Conservation (phyloP, 225 moss, liverwort and hornwort species). For the Antitrichia curtipendula region DNA sequence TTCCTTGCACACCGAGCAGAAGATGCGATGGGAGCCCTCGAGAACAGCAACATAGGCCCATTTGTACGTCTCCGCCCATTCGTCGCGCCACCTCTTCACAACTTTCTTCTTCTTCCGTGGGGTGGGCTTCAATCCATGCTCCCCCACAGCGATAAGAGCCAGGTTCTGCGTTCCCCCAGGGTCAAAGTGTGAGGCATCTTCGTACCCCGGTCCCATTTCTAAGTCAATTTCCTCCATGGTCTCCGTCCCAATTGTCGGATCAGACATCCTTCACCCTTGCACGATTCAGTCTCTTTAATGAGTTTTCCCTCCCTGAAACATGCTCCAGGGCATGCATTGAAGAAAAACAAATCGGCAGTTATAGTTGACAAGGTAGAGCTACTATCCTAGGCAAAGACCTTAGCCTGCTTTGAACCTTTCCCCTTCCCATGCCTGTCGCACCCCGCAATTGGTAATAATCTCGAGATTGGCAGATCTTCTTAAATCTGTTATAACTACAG, state of each 20-base stretch:
- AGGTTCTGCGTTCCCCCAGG: conserved; percentile 40
- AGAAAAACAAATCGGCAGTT: not conserved
- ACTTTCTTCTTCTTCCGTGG: conserved; percentile 98
- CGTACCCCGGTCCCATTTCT: conserved; percentile 96
- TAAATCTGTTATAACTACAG: not conserved
- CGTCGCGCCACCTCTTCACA: conserved; percentile 98
- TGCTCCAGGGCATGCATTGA: conserved; percentile 28
- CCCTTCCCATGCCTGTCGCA: not conserved
- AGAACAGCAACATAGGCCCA: conserved; percentile 94
- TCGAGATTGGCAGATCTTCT: not conserved
- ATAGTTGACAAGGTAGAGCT: not conserved
- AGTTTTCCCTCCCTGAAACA: conserved; percentile 23
- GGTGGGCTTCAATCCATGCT: conserved; percentile 70
- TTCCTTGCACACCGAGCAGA: conserved; percentile 96
- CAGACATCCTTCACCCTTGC: conserved; percentile 16
- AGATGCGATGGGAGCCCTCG: conserved; percentile 88
- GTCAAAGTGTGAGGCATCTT: conserved; percentile 68
- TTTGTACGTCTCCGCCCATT: conserved; percentile 99
- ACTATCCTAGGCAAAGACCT: not conserved
- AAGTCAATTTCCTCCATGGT: conserved; percentile 97
- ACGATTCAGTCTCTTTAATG: conserved; percentile 8
- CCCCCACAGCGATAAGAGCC: conserved; percentile 42
- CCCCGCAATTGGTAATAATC: not conserved
- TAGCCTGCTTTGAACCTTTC: not conserved
- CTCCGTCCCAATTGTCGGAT: conserved; percentile 37